phyloP scores from a whole-genome alignment of 2,329 filamentous ascomycete species.

The Calonectria pseudoreteaudii region DNA sequence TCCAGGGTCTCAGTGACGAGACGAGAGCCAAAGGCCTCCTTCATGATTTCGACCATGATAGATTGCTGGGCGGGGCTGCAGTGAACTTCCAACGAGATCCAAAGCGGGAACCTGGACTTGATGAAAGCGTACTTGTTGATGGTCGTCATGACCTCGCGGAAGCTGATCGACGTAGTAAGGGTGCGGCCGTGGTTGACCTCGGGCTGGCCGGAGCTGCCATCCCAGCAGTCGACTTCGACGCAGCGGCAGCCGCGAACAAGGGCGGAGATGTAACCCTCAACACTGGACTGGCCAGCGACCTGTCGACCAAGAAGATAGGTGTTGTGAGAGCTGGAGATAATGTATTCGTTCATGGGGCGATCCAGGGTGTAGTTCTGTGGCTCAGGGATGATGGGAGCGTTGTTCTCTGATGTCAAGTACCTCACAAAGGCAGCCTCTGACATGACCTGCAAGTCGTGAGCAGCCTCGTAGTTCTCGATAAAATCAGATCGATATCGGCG shows the following conservation, averaged over 20 bases:
- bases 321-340: slow-evolving; percentile 98
- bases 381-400: slow-evolving; percentile 73
- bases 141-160: slow-evolving; percentile 90
- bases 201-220: slow-evolving; percentile 87
- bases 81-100: slow-evolving; percentile 96
- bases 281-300: slow-evolving; percentile 88
- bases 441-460: slow-evolving; percentile 68
- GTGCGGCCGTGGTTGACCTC: slow-evolving; percentile 93
- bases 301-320: slow-evolving; percentile 95
- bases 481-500: slow-evolving; percentile 67
- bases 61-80: slow-evolving; percentile 86
- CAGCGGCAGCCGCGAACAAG: slow-evolving; percentile 92
- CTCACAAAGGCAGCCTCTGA: slow-evolving; percentile 81
- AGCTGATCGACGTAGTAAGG: slow-evolving; percentile 88
- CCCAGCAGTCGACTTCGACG: slow-evolving; percentile 98
- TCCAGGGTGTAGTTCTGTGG: slow-evolving; percentile 76
- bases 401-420: slow-evolving; percentile 81
- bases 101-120: slow-evolving; percentile 87
- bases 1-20: slow-evolving; percentile 83
- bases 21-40: slow-evolving; percentile 82
- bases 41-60: slow-evolving; percentile 91
- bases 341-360: slow-evolving; percentile 94
- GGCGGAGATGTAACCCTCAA: slow-evolving; percentile 93
- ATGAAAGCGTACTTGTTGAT: slow-evolving; percentile 96
- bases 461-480: slow-evolving; percentile 55